phyloP scores from a whole-genome alignment of 257 asterid genomes.

The Przewalskia tangutica region DNA sequence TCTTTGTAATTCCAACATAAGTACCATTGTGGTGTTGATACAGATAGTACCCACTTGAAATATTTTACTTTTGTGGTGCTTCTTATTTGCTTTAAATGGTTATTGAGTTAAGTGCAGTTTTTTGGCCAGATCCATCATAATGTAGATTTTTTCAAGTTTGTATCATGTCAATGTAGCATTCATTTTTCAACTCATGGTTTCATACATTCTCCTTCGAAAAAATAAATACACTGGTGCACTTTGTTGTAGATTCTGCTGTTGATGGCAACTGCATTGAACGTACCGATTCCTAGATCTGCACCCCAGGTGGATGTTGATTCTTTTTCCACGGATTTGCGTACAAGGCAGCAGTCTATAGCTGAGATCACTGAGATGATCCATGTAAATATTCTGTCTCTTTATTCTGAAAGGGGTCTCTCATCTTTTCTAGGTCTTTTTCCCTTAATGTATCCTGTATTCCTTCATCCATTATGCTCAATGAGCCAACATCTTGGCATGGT shows the following conservation, averaged over 20 bases:
- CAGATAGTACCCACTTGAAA: neutral
- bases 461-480: neutral
- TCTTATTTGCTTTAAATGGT: neutral
- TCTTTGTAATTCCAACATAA: neutral
- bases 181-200: neutral
- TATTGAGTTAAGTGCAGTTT: neutral
- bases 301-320: slow-evolving; percentile 31
- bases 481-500: neutral
- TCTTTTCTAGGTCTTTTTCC: too few species aligned
- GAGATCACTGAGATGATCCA: slow-evolving; percentile 89
- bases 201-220: neutral
- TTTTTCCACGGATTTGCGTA: slow-evolving; percentile 52
- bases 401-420: neutral
- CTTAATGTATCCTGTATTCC: too few species aligned
- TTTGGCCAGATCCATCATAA: neutral
- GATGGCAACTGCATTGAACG: slow-evolving; percentile 94
- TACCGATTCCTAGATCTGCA: slow-evolving; percentile 35
- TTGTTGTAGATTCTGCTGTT: slow-evolving; percentile 63
- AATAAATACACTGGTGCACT: neutral
- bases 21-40: neutral
- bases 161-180: neutral
- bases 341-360: slow-evolving; percentile 80
- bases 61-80: neutral
- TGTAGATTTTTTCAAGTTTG: neutral
- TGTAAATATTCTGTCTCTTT: slow-evolving; percentile 30